Evolutionary conservation across 257 asterid species (phyloP).

Genomic region (Solanum pimpinellifolium): DNA sequence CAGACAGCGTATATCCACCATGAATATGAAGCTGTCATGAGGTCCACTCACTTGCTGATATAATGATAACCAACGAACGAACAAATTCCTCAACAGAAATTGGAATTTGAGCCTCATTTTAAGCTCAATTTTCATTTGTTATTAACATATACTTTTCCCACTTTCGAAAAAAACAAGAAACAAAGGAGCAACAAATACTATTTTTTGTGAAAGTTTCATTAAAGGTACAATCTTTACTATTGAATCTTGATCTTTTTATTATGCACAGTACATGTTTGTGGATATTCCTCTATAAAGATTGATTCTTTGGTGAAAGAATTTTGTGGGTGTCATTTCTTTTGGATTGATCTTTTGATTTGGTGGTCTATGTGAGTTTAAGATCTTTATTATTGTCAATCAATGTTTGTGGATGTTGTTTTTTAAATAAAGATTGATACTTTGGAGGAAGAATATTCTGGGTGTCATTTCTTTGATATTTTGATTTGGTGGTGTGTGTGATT

Average conservation of each 20-base stretch:
- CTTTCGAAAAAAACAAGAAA: neutral
- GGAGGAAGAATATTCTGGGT: neutral
- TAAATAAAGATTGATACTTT: neutral
- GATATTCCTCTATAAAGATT: neutral
- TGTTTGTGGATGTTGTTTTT: too few species aligned
- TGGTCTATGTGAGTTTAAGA: neutral
- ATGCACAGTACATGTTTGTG: neutral
- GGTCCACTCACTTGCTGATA: conserved; percentile 7
- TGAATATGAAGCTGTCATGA: conserved; percentile 1
- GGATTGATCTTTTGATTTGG: neutral
- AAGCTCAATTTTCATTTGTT: neutral
- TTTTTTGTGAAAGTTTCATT: neutral
- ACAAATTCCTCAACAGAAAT: neutral
- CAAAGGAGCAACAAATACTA: neutral
- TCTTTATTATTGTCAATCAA: too few species aligned
- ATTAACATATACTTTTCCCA: neutral
- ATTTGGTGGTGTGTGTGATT: neutral
- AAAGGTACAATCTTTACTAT: neutral
- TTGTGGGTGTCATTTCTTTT: neutral
- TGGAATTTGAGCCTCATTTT: conserved; percentile 5
- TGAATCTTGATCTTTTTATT: neutral
- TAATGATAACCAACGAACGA: conserved; percentile 5
- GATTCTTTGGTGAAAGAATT: neutral
- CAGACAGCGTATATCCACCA: neutral
- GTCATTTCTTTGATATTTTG: neutral